phyloP scores from a whole-genome alignment of 225 moss, liverwort and hornwort species.

The Polytrichum commune region DNA sequence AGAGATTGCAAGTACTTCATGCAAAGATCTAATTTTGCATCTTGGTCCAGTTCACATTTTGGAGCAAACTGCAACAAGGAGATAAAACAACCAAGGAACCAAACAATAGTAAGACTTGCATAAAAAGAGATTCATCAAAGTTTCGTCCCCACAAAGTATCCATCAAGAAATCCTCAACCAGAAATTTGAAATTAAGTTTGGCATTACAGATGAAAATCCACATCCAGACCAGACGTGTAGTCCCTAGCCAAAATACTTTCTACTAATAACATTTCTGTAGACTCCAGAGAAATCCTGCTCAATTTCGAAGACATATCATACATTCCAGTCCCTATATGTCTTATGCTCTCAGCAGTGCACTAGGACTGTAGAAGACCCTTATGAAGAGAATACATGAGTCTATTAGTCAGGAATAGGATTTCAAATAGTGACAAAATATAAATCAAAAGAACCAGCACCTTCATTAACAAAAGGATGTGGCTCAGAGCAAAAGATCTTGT shows the following conservation, averaged over 20 bases:
- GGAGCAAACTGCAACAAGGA: constrained; percentile 54
- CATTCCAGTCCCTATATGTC: no score
- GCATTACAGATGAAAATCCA: no score
- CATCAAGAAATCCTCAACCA: no score
- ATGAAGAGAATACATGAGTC: neutral
- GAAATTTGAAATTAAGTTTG: no score
- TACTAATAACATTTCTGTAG: neutral
- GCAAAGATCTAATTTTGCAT: constrained; percentile 72
- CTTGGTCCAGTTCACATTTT: constrained; percentile 68
- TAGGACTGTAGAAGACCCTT: neutral
- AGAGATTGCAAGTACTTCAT: constrained; percentile 74
- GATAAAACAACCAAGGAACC: constrained; percentile 8
- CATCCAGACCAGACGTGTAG: no score
- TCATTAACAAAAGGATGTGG: constrained; percentile 72
- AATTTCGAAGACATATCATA: no score
- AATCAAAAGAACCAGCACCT: constrained; percentile 30
- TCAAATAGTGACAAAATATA: no score
- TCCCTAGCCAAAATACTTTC: no score
- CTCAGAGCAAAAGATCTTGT: constrained; percentile 62
- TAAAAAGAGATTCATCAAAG: neutral
- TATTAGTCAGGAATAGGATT: neutral
- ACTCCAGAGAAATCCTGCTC: neutral
- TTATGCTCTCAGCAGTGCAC: no score
- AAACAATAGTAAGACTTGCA: constrained; percentile 18
- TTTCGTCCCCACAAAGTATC: neutral